A percentile compares a stretch with the other conserved stretches of the same genome.
phyloP scores from a whole-genome alignment of 129 eudicot species.

The sunflower (Helianthus annuus) region HanXRQr2.0-SUNRISE NC_035443.2:16063265-16063764 shows the following conservation, averaged over 20 bases:
- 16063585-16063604: slow-evolving; percentile 30
- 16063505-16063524: slow-evolving; percentile 32
- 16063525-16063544: slow-evolving; percentile 23
- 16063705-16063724: slow-evolving; percentile 22
- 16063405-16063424: slow-evolving; percentile 36
- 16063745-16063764: slow-evolving; percentile 52
- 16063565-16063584: slow-evolving; percentile 9
- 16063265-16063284: slow-evolving; percentile 43
- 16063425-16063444: slow-evolving; percentile 45
- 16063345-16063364: background rate
- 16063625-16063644: slow-evolving; percentile 22
- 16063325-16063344: slow-evolving; percentile 16
- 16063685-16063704: slow-evolving; percentile 8
- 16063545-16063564: slow-evolving; percentile 9
- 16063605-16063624: slow-evolving; percentile 35
- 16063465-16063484: slow-evolving; percentile 31
- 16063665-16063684: slow-evolving; percentile 34
- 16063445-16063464: slow-evolving; percentile 31
- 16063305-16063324: slow-evolving; percentile 21
- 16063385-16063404: slow-evolving; percentile 27
- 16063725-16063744: slow-evolving; percentile 37
- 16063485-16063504: slow-evolving; percentile 22
- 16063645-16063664: slow-evolving; percentile 33
- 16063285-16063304: slow-evolving; percentile 25
- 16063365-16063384: slow-evolving; percentile 24